phyloP scores from a whole-genome alignment of 2,329 filamentous ascomycete species.

The Ceratocystis papillata region DNA sequence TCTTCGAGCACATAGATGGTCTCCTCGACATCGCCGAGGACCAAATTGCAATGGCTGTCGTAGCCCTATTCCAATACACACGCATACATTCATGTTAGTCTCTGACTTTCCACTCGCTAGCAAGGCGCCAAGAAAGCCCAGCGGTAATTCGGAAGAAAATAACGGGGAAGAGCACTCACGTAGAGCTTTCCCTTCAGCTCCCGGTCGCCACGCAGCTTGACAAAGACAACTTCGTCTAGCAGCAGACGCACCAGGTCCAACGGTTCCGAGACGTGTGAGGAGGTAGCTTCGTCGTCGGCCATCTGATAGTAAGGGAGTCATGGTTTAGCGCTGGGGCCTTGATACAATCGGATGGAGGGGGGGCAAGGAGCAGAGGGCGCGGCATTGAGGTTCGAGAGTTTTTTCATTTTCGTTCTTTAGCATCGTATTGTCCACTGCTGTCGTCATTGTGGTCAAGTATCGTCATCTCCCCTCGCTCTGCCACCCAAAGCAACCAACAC shows the following conservation, averaged over 20 bases:
- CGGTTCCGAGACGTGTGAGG: constrained; percentile 64
- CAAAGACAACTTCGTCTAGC: constrained; percentile 91
- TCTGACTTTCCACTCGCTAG: neutral
- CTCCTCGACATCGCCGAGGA: constrained; percentile 92
- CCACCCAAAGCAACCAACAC: neutral
- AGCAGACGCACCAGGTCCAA: constrained; percentile 91
- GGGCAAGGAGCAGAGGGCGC: neutral
- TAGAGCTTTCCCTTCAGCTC: constrained; percentile 93
- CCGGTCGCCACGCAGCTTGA: constrained; percentile 89
- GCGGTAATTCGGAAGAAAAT: neutral
- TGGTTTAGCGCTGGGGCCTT: neutral
- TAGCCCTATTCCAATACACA: constrained; percentile 60
- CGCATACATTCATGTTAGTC: neutral
- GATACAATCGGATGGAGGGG: neutral
- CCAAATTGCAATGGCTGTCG: constrained; percentile 95
- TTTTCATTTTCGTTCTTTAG: neutral
- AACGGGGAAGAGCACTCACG: constrained; percentile 43
- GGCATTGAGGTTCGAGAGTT: neutral
- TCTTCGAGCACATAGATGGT: constrained; percentile 71
- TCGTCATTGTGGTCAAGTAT: neutral
- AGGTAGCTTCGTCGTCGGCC: constrained; percentile 64
- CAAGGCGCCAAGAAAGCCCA: neutral
- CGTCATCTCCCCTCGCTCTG: neutral
- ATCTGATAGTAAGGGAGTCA: constrained; percentile 38
- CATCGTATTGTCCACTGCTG: neutral